These are phyloP conservation scores for Sclerotinia trifoliorum DNA, from an alignment of 2,329 filamentous ascomycete species.

Conservation along the genomic window DNA sequence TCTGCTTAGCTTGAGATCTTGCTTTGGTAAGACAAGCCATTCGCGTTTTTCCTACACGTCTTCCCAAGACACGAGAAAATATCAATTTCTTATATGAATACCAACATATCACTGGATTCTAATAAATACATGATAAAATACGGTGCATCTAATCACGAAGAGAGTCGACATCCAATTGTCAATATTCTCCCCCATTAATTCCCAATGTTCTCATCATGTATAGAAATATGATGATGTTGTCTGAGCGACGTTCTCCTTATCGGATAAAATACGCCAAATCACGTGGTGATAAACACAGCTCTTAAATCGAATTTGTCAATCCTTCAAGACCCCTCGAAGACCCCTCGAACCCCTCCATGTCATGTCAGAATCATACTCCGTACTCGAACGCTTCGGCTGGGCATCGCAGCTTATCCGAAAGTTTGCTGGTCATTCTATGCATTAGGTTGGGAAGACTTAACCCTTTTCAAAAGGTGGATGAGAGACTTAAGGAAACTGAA, in stretches of 20 bases:
- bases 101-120: background rate
- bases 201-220: background rate
- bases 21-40: background rate
- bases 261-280: background rate
- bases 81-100: background rate
- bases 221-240: background rate
- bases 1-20: background rate
- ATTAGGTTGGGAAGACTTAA: background rate
- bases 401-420: background rate
- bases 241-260: background rate
- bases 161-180: background rate
- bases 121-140: background rate
- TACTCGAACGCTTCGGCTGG: background rate
- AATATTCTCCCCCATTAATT: background rate
- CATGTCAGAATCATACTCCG: background rate
- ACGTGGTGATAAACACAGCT: slow-evolving; percentile 18
- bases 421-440: background rate
- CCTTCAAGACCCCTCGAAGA: background rate
- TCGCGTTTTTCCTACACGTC: slow-evolving; percentile 18
- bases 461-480: background rate
- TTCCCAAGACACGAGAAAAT: slow-evolving; percentile 2
- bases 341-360: background rate
- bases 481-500: background rate
- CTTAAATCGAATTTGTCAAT: background rate
- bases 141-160: background rate